Evolutionary conservation across 495 filamentous ascomycete species (phyloP).

Genomic region (Xylaria flabelliformis): DNA sequence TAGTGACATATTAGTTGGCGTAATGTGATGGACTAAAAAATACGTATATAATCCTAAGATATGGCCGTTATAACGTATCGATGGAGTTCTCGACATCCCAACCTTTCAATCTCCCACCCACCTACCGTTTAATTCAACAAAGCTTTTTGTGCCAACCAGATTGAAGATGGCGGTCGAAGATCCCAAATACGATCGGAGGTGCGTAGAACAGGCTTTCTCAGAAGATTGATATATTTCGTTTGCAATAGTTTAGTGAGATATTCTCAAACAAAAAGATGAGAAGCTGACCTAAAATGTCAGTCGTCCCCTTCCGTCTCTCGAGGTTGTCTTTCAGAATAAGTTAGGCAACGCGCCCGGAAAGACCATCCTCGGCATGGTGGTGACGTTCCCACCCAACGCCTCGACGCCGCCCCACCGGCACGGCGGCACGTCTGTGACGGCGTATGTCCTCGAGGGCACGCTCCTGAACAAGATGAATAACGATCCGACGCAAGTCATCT

Average conservation of each 20-base stretch:
- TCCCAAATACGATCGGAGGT: constrained; percentile 10
- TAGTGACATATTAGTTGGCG: not conserved
- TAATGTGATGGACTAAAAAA: not conserved
- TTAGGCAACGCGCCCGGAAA: not conserved
- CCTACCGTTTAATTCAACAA: not conserved
- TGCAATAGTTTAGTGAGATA: no score
- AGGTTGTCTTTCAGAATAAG: constrained; percentile 6
- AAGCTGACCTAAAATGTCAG: not conserved
- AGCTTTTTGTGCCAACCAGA: not conserved
- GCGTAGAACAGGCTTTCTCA: not conserved
- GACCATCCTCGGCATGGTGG: constrained; percentile 9
- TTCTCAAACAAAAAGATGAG: not conserved
- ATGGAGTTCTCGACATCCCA: not conserved
- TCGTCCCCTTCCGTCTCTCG: constrained; percentile 1
- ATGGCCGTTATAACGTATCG: not conserved
- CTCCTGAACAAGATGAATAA: constrained; percentile 11
- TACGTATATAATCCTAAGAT: not conserved
- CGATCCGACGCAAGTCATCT: constrained; percentile 1
- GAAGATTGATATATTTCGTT: no score
- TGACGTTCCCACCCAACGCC: constrained; percentile 3
- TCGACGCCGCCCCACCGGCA: constrained; percentile 5
- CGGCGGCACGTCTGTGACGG: constrained; percentile 10
- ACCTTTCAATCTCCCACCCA: not conserved
- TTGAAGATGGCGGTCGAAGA: not conserved
- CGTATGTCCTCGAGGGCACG: not conserved